These are phyloP conservation scores for Mycena rebaudengoi DNA, from an alignment of 768 basidiomycete species.

Conservation along the genomic window DNA sequence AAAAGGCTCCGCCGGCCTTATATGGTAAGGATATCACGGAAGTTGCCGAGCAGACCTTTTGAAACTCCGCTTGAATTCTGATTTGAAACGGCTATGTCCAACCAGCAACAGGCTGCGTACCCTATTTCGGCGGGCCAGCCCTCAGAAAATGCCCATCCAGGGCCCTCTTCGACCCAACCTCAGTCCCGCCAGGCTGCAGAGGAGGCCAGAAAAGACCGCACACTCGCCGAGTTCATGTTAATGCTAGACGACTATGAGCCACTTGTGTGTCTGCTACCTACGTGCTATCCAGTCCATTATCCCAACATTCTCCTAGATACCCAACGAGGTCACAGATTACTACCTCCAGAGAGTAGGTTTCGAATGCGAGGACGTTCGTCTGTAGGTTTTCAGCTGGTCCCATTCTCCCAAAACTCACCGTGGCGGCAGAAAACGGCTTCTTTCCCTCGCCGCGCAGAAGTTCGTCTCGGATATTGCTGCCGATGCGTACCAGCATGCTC, in stretches of 20 bases:
- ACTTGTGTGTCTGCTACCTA: constrained; percentile 60
- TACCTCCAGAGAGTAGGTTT: constrained; percentile 97
- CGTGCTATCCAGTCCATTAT: neutral
- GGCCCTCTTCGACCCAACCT: constrained; percentile 35
- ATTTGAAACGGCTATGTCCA: neutral
- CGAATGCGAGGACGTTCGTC: constrained; percentile 91
- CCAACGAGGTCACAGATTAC: constrained; percentile 97
- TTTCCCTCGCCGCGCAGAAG: constrained; percentile 96
- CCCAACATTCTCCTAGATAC: constrained; percentile 66
- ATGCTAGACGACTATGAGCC: constrained; percentile 98
- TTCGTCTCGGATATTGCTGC: constrained; percentile 97
- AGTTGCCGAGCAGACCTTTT: constrained; percentile 44
- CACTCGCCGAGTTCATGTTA: constrained; percentile 90
- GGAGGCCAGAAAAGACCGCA: constrained; percentile 88
- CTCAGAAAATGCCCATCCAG: constrained; percentile 31
- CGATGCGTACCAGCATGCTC: constrained; percentile 97
- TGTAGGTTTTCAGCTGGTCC: constrained; percentile 59
- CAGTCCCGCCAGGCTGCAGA: constrained; percentile 78
- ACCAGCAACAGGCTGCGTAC: constrained; percentile 28
- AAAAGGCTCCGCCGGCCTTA: neutral
- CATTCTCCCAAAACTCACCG: neutral
- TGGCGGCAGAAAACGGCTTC: constrained; percentile 82
- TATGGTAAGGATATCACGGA: constrained; percentile 20
- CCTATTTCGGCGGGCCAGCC: constrained; percentile 41
- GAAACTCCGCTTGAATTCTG: constrained; percentile 25